Percentiles rank a stretch among this genome's conserved stretches.
Evolutionary conservation across 2,329 filamentous ascomycete genomes (phyloP).

Genomic region (Epichloe coenophiala): DNA sequence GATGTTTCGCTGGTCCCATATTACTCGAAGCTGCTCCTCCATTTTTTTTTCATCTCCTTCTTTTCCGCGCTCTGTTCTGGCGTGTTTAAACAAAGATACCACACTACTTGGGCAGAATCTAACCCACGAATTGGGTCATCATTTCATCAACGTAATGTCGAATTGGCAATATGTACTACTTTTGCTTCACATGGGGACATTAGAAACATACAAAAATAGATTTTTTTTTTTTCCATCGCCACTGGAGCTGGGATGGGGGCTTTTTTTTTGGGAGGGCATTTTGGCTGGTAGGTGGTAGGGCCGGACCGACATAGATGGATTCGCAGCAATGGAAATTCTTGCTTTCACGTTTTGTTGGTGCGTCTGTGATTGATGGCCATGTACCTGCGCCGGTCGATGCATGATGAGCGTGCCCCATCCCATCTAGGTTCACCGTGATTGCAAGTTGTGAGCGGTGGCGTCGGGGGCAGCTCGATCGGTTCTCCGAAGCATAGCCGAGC

Average conservation of each 20-base stretch:
- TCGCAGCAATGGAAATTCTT: neutral
- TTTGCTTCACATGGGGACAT: neutral
- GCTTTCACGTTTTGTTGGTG: no score
- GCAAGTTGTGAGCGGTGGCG: no score
- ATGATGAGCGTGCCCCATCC: no score
- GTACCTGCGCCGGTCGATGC: no score
- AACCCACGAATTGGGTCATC: neutral
- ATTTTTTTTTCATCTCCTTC: no score
- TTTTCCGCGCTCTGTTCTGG: neutral
- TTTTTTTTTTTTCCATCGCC: neutral
- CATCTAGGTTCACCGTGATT: no score
- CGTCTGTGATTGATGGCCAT: no score
- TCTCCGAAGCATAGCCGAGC: no score
- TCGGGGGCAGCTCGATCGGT: no score
- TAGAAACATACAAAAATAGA: neutral
- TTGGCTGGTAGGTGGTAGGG: neutral
- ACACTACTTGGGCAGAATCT: neutral
- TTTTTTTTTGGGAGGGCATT: neutral
- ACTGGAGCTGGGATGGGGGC: neutral
- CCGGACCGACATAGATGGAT: neutral
- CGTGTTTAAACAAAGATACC: neutral
- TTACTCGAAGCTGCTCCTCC: neutral
- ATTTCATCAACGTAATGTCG: neutral
- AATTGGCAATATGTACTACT: neutral
- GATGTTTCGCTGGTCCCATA: neutral